Evolutionary conservation across 1,139 yeast species (phyloP).

Genomic region (Cylindricascospora bacillispora): DNA sequence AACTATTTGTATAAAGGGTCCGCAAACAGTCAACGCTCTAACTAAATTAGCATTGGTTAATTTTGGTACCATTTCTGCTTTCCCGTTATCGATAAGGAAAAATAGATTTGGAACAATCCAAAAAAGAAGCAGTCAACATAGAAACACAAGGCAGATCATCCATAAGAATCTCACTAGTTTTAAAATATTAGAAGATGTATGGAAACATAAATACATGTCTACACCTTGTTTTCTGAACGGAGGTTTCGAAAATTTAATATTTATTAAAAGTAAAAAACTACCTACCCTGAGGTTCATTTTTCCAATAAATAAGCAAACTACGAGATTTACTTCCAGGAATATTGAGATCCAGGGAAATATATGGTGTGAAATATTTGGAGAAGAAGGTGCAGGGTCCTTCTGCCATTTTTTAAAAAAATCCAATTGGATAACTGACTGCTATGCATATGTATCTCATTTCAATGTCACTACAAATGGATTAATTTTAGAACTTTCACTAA

Average conservation of each 20-base stretch:
- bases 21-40: slow-evolving; percentile 46
- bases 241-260: slow-evolving; percentile 13
- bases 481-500: slow-evolving; percentile 36
- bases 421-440: slow-evolving; percentile 27
- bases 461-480: slow-evolving; percentile 27
- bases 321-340: slow-evolving; percentile 10
- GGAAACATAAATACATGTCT: slow-evolving; percentile 11
- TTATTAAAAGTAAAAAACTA: slow-evolving; percentile 22
- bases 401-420: slow-evolving; percentile 26
- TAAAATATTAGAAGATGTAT: slow-evolving; percentile 10
- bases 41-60: slow-evolving; percentile 36
- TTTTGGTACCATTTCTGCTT: slow-evolving; percentile 27
- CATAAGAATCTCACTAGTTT: slow-evolving; percentile 1
- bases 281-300: slow-evolving; percentile 30
- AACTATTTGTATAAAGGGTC: slow-evolving; percentile 47
- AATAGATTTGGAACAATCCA: not conserved
- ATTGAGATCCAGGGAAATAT: slow-evolving; percentile 26
- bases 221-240: slow-evolving; percentile 13
- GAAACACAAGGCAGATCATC: not conserved
- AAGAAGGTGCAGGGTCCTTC: slow-evolving; percentile 40
- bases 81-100: not conserved
- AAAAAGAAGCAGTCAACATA: not conserved
- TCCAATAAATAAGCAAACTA: slow-evolving; percentile 23
- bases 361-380: slow-evolving; percentile 52
- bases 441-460: slow-evolving; percentile 32